Conservation (phyloP, 371 early-diverging fungal species). For the Mortierella sp. region DNA sequence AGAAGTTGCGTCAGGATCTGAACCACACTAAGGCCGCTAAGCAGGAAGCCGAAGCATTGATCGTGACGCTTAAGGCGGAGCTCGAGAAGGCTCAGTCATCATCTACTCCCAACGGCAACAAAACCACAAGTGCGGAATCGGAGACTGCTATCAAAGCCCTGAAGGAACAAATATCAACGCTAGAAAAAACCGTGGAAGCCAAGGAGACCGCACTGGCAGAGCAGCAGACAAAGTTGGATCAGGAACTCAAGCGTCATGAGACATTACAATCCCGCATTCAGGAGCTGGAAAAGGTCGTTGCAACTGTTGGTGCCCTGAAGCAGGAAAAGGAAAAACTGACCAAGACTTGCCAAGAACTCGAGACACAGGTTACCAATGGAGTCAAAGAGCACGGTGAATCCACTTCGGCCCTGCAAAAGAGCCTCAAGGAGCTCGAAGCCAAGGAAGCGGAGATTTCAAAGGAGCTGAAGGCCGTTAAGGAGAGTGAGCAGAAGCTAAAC, state of each 20-base stretch:
- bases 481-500: conserved; percentile 22
- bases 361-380: conserved; percentile 6
- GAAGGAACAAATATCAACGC: conserved; percentile 17
- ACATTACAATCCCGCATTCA: conserved; percentile 16
- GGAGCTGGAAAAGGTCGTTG: conserved; percentile 29
- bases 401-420: conserved; percentile 4
- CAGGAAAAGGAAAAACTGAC: conserved; percentile 19
- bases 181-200: conserved; percentile 40
- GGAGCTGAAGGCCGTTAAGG: conserved; percentile 35
- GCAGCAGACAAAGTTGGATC: conserved; percentile 56
- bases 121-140: conserved; percentile 3
- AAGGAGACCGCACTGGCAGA: conserved; percentile 49
- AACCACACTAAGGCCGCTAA: conserved; percentile 51
- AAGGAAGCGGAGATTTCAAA: conserved; percentile 14
- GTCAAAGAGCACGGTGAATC: conserved; percentile 11
- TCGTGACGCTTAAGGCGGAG: conserved; percentile 24
- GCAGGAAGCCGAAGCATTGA: conserved; percentile 42
- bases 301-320: conserved; percentile 4
- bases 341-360: conserved; percentile 11
- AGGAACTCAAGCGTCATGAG: conserved; percentile 49
- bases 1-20: conserved; percentile 52
- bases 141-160: conserved; percentile 11
- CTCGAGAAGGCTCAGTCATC: conserved; percentile 41
- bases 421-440: conserved; percentile 15
- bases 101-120: background rate